phyloP scores from a whole-genome alignment of 2,329 filamentous ascomycete species.

The Lachnellula cervina region DNA sequence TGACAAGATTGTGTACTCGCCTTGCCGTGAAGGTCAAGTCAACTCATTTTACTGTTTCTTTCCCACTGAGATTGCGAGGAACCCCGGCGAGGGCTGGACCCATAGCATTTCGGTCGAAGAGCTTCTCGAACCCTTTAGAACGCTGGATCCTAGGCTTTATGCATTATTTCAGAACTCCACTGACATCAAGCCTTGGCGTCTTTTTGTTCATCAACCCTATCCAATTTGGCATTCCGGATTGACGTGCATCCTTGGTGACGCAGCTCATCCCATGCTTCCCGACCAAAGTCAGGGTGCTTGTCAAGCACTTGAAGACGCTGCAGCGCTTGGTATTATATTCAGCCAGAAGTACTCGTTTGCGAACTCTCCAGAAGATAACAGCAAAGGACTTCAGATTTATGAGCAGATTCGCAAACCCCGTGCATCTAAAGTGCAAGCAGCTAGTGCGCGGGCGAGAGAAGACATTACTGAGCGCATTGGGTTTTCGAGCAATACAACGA shows the following conservation, averaged over 20 bases:
- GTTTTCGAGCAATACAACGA: constrained; percentile 57
- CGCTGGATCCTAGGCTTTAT: constrained; percentile 43
- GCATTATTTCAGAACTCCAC: constrained; percentile 25
- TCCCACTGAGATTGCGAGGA: constrained; percentile 21
- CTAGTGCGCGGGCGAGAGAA: constrained; percentile 52
- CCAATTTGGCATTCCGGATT: constrained; percentile 47
- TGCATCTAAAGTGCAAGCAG: constrained; percentile 51
- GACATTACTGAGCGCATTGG: constrained; percentile 62
- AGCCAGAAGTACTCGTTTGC: constrained; percentile 33
- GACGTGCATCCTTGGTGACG: constrained; percentile 58
- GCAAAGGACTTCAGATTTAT: constrained; percentile 45
- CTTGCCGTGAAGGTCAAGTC: constrained; percentile 35
- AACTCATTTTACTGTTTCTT: constrained; percentile 39
- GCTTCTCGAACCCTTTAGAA: constrained; percentile 54
- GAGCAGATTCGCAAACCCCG: constrained; percentile 49
- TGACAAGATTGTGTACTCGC: constrained; percentile 38
- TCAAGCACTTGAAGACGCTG: constrained; percentile 39
- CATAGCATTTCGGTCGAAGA: constrained; percentile 44
- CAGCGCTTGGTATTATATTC: constrained; percentile 35
- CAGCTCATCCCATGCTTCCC: constrained; percentile 65
- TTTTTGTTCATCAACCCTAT: constrained; percentile 49
- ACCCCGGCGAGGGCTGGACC: constrained; percentile 27
- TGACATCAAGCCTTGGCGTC: constrained; percentile 29
- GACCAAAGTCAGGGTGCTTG: constrained; percentile 58
- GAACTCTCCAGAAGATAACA: constrained; percentile 39